Evolutionary conservation across 1,139 yeast species (phyloP).

Genomic region (Chernovozyma sophiae-reginae): DNA sequence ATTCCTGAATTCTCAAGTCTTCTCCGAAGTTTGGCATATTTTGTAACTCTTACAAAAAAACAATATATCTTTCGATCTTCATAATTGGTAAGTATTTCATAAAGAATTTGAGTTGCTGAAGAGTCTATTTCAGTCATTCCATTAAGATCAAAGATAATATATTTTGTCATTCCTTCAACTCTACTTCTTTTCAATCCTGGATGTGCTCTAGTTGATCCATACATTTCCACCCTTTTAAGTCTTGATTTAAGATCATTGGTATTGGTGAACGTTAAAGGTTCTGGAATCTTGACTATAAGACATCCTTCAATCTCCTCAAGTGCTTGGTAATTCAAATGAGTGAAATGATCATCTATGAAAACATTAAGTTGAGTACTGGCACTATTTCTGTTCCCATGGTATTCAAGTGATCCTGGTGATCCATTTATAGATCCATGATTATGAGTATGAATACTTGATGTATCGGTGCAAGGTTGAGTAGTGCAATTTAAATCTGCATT

Average conservation of each 20-base stretch:
- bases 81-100: conserved; percentile 56
- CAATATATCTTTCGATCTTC: conserved; percentile 54
- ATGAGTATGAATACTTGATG: neutral
- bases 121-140: conserved; percentile 90
- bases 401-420: neutral
- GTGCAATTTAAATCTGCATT: conserved; percentile 56
- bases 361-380: conserved; percentile 21
- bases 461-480: neutral
- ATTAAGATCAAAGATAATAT: conserved; percentile 74
- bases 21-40: conserved; percentile 27
- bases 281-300: conserved; percentile 82
- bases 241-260: conserved; percentile 78
- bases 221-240: conserved; percentile 71
- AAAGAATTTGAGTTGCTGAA: conserved; percentile 75
- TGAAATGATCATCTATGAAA: conserved; percentile 35
- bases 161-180: conserved; percentile 51
- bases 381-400: neutral
- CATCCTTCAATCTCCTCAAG: conserved; percentile 83
- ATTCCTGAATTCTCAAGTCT: conserved; percentile 34
- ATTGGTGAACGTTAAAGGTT: conserved; percentile 89
- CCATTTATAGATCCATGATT: neutral
- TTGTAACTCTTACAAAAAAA: conserved; percentile 62
- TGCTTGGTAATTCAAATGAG: conserved; percentile 33
- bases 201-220: conserved; percentile 80
- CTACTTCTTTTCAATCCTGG: conserved; percentile 70